Evolutionary conservation across 805 yeast species (phyloP).

Genomic region (Sugiyamaella valdiviana): DNA sequence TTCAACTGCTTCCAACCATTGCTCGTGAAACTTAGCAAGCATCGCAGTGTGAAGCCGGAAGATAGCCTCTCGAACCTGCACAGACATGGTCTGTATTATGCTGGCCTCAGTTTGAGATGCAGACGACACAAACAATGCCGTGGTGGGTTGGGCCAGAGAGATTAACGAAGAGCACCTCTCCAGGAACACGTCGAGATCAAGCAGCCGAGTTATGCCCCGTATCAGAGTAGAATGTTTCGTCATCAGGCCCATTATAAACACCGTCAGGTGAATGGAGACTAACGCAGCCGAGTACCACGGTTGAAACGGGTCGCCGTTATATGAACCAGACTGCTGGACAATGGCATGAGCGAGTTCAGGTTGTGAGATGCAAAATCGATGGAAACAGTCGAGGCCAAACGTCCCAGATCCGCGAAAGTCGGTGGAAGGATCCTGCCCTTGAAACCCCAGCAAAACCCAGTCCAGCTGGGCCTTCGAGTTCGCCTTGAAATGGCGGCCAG

Average conservation of each 20-base stretch:
- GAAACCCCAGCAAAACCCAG: conserved; percentile 37
- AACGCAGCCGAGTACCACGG: conserved; percentile 34
- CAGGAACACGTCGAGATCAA: background rate
- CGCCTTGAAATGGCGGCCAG: conserved; percentile 1
- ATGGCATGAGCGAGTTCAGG: conserved; percentile 15
- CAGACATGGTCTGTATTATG: background rate
- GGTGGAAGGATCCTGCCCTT: conserved; percentile 33
- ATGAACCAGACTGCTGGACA: conserved; percentile 25
- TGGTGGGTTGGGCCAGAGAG: background rate
- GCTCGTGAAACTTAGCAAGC: conserved; percentile 22
- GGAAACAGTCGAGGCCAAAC: conserved; percentile 25
- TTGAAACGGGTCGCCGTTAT: conserved; percentile 7
- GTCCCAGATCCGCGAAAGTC: conserved; percentile 34
- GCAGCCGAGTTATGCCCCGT: conserved; percentile 2
- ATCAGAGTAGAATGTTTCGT: conserved; percentile 11
- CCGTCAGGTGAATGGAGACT: conserved; percentile 29
- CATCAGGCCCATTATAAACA: conserved; percentile 10
- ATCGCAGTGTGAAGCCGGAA: conserved; percentile 17
- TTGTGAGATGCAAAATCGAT: conserved; percentile 18
- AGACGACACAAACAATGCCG: background rate
- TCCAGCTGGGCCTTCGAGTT: conserved; percentile 14
- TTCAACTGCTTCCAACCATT: conserved; percentile 22
- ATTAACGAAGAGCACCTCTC: background rate
- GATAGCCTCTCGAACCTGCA: conserved; percentile 3
- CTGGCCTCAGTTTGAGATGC: background rate